Conservation (phyloP, 495 filamentous ascomycete genomes). For the Penicillium bialowiezense region DNA sequence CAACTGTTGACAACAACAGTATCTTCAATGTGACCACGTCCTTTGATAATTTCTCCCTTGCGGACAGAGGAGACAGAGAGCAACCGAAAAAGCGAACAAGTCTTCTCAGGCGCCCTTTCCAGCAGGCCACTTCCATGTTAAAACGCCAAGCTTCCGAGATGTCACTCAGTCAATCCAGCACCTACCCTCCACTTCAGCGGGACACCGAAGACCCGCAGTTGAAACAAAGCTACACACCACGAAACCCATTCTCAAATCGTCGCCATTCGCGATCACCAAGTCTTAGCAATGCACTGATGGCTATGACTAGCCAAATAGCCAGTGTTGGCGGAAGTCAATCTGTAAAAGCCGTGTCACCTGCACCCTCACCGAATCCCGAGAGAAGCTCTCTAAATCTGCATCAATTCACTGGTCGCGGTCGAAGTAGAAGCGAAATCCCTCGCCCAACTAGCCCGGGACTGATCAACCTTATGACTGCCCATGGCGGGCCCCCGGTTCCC, state of each 20-base stretch:
- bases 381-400: conserved; percentile 51
- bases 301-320: conserved; percentile 59
- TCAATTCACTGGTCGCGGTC: conserved; percentile 54
- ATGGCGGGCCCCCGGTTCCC: conserved; percentile 48
- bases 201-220: conserved; percentile 20
- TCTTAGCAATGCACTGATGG: conserved; percentile 61
- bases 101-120: conserved; percentile 53
- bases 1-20: conserved; percentile 63
- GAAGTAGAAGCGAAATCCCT: conserved; percentile 75
- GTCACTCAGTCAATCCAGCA: conserved; percentile 27
- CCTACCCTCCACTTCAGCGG: conserved; percentile 30
- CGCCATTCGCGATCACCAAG: conserved; percentile 56
- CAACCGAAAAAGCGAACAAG: conserved; percentile 42
- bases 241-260: conserved; percentile 48
- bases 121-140: conserved; percentile 30
- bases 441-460: conserved; percentile 41
- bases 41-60: conserved; percentile 61
- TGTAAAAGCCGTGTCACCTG: conserved; percentile 38
- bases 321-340: conserved; percentile 63
- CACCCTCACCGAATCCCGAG: conserved; percentile 46
- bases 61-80: conserved; percentile 20
- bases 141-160: conserved; percentile 37
- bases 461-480: conserved; percentile 45
- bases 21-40: conserved; percentile 53
- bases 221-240: conserved; percentile 52